phyloP scores from a whole-genome alignment of 73 alveolate species.

The Breviolum minutum region DNA sequence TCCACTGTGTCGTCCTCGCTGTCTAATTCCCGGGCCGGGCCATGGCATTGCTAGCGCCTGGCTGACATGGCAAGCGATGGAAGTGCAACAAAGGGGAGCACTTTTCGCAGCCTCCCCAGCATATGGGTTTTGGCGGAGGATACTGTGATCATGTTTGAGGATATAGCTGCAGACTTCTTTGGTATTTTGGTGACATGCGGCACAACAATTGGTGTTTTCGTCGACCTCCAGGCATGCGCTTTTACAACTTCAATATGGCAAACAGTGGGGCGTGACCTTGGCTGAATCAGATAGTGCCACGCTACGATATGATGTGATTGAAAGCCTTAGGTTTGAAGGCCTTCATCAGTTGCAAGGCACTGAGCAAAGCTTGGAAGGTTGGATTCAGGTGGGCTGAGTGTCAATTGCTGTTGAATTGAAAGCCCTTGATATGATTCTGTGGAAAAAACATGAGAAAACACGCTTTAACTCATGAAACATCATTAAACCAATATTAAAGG shows the following conservation, averaged over 20 bases:
- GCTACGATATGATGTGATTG: background rate
- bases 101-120: background rate
- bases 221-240: slow-evolving; percentile 40
- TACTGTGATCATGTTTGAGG: too few relatives aligned
- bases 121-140: too few relatives aligned
- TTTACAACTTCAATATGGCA: slow-evolving; percentile 95
- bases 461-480: too few relatives aligned
- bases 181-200: too few relatives aligned
- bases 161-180: background rate
- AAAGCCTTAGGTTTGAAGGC: slow-evolving; percentile 46
- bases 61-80: slow-evolving; percentile 9
- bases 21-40: background rate
- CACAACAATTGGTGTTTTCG: background rate
- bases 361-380: slow-evolving; percentile 35
- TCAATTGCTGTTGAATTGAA: too few relatives aligned
- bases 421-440: too few relatives aligned
- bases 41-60: background rate
- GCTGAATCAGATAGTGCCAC: background rate
- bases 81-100: background rate
- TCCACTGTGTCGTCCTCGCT: background rate
- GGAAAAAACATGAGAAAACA: too few relatives aligned
- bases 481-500: too few relatives aligned
- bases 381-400: slow-evolving; percentile 67
- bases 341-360: slow-evolving; percentile 54
- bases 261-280: slow-evolving; percentile 59